Base-by-base conservation (phyloP, 169 alveolate genomes). In the Eimeria sp. region DNA sequence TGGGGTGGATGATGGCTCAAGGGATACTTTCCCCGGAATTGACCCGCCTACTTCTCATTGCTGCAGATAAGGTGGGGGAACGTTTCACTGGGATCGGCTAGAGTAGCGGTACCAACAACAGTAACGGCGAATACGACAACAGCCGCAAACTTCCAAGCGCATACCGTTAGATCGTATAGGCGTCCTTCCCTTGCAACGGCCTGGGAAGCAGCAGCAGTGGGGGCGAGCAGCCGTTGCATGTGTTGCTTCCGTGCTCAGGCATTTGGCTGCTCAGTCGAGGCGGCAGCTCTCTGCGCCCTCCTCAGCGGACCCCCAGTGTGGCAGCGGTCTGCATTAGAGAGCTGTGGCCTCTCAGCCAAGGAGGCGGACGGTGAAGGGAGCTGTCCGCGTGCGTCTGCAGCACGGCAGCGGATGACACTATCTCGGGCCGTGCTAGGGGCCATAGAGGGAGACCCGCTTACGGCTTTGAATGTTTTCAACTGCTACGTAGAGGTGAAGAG, bases 231-330 rank as follows among this genome's bases (percentile, higher is more conserved):
- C 62, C 18, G 64, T 82, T 56, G 33, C 20, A 11, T 54, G 56
- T 18, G 72, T 33, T 85, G 78, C 46, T 37, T 60, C 64, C 68
- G 71, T 49, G 68, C 27, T 64, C 82, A 85, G 93, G 93, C 93
- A 66, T 85, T 85, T 64, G 93, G 93, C 43, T 85, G 93, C 62
- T 85, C 93, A 46, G n/a, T 62, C 33, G 93, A 85, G 80, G 93
- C 93, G 23, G 66, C 93, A 43, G 93, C 93, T 2, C 30, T 85
- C 66, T 85, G 93, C 49, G 93, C 93, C 25, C 93, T 85, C 23
- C 93, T 85, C 66, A 62, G 93, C 82, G 93, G 93, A 46, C 93
- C 93, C 30, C 93, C 93, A 37, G 82, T 85, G 68, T 85, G 93
- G 93, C 93, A 58, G 83, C 78, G 78, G 49, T 40, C 93, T 64